Percentiles rank a stretch among this genome's conserved stretches.
phyloP scores from a whole-genome alignment of 192 early-diverging fungal species.

The Chytriomyces sp. region DNA sequence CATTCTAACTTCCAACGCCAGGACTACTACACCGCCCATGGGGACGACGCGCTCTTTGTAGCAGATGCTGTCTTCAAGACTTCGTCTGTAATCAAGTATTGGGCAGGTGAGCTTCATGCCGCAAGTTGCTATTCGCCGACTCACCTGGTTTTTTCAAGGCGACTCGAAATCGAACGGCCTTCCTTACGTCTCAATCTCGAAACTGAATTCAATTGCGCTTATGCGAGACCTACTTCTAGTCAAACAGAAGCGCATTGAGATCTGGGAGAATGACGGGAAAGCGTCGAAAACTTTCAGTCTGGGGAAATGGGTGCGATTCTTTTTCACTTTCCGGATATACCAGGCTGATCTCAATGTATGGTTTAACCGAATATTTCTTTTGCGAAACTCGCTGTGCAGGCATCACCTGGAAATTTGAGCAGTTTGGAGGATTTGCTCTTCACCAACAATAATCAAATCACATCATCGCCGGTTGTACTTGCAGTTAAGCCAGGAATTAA shows the following conservation, averaged over 20 bases:
- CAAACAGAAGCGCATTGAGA: conserved; percentile 80
- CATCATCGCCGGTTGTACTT: conserved; percentile 79
- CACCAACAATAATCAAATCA: conserved; percentile 67
- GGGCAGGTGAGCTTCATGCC: conserved; percentile 60
- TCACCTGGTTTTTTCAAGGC: conserved; percentile 6
- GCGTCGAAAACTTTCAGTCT: conserved; percentile 19
- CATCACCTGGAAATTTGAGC: conserved; percentile 95
- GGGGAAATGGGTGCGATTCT: conserved; percentile 30
- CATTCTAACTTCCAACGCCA: neutral
- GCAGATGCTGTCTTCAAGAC: conserved; percentile 90
- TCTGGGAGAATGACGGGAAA: conserved; percentile 65
- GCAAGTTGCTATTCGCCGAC: neutral
- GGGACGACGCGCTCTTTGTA: conserved; percentile 85
- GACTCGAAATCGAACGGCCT: conserved; percentile 59
- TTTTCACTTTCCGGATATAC: neutral
- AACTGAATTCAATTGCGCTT: conserved; percentile 74
- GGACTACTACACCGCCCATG: conserved; percentile 90
- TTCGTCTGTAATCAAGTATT: conserved; percentile 86
- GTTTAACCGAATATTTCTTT: neutral
- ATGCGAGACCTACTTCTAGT: conserved; percentile 79
- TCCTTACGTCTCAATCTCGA: conserved; percentile 79
- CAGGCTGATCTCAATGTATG: neutral
- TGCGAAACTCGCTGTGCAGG: conserved; percentile 46
- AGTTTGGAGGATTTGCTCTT: conserved; percentile 92
- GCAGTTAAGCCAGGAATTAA: conserved; percentile 67